Evolutionary conservation across 2,329 filamentous ascomycete species (phyloP), one percentile per base, ranked within the genome.

Genomic region (Diaporthe nobilis): DNA sequence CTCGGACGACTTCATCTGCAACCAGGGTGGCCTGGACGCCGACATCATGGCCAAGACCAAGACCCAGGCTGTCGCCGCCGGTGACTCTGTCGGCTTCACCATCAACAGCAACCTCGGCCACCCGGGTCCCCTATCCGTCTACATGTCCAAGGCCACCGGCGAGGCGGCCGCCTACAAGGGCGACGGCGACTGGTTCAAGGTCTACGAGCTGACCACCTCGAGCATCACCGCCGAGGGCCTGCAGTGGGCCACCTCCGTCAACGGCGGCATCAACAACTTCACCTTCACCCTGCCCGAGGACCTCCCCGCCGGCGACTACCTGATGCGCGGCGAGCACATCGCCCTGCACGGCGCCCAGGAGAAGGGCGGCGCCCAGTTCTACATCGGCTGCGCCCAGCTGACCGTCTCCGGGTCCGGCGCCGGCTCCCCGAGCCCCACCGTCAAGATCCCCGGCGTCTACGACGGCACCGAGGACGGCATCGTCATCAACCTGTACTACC

Each of bases 31-130:
- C 39, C 79, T 82, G 57, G 84, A 84, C 44, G 80, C 82, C 71
- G 81, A 81, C 74, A 84, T 84, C 78, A 81, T 82, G 44, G 80
- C 83, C 68, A 82, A 81, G 75, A 86, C 84, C 51, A 78, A 80
- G 72, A 86, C 84, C 15, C 79, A 82, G 78, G 78, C 80, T 47
- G 83, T 86, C 57, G 79, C 81, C 7, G 80, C 85, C n/a, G 85
- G 85, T 47, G 82, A 85, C 65, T 81, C 82, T 42, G 80, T 87
- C n/a, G 85, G 85, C 53, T 87, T 87, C 81, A 82, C 82, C 5
- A 82, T 85, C 65, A 81, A 81, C 65, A 76, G 78, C 31, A 78
- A 82, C 34, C 79, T 87, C 47, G 81, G 81, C 25, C 84, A 85
- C 81, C 84, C 83, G 22, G 84, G 84, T 34, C 84, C 85, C 13